Evolutionary conservation across 75 land plant species (phyloP), one percentile per base, ranked within the genome.

Genomic region (Cryptomeria japonica): DNA sequence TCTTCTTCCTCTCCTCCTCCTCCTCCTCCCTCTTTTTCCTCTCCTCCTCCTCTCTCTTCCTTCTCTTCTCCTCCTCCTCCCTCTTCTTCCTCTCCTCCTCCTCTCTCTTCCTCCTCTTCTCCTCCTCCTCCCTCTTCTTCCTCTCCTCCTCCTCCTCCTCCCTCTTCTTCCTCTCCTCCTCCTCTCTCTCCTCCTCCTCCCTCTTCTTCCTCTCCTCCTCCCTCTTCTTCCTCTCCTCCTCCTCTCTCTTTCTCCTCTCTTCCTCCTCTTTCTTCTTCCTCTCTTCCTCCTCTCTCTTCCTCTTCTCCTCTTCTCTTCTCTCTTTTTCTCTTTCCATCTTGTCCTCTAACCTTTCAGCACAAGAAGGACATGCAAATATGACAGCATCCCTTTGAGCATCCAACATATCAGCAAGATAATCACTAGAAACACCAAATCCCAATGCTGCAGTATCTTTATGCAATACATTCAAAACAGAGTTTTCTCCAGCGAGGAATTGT

Each of bases 401-500:
- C 87, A 94, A 87, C 3, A 96, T 55, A 75, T 87, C 88, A 32
- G 87, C 76, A 18, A 93, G 47, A 11, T 90, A 89, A 7, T 89
- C 78, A 32, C 88, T 87, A 13, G 88, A 14, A 0, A 91, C 92
- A 89, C 94, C 91, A 83, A 95, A 95, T 0, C 94, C 56, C 61
- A 79, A 18, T 11, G 91, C 92, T 86, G 94, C 16, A 3, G 92
- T 88, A 13, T 88, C 86, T 56, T 39, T 80, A 85, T 91, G 91
- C 18, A 96, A 19, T 2, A 64, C 75, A 15, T 85, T 87, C 6
- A 96, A 80, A 16, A 95, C 95, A 2, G 97, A 96, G 6, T 86
- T 88, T 49, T 34, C 86, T 13, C 97, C 97, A 22, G 93, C 93
- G 22, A 96, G 76, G 85, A 92, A 96, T 86, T 96, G 97, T 37